Conservation (phyloP, 331 rosid genomes). For the Rhamnella rubrinervis region DNA sequence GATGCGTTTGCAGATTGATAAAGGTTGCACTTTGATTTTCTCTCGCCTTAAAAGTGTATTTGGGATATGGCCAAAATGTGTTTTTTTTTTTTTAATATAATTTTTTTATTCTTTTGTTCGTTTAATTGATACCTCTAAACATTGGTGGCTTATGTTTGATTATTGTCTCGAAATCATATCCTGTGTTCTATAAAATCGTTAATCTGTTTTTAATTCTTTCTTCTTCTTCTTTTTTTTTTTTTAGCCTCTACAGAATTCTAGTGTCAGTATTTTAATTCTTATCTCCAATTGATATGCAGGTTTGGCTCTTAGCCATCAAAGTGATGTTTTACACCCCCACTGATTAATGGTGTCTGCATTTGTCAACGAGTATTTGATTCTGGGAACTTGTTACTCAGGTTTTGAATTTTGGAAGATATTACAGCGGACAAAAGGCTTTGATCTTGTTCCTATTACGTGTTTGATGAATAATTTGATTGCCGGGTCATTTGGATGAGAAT, state of each 20-base stretch:
- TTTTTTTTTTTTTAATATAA: background rate
- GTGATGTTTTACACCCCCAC: constrained; percentile 38
- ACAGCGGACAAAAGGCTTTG: constrained; percentile 31
- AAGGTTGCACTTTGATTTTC: constrained; percentile 10
- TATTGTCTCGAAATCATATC: background rate
- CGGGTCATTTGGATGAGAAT: constrained; percentile 66
- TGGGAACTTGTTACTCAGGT: constrained; percentile 45
- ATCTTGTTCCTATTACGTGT: constrained; percentile 34
- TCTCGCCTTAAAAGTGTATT: background rate
- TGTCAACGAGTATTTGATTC: constrained; percentile 55
- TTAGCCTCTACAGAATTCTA: background rate
- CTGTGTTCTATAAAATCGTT: background rate
- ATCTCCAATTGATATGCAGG: constrained; percentile 48
- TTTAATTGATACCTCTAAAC: background rate
- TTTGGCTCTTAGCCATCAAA: constrained; percentile 29
- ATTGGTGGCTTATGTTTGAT: background rate
- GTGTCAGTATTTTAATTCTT: constrained; percentile 23
- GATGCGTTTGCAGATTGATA: background rate
- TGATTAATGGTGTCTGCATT: constrained; percentile 58
- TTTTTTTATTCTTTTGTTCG: background rate
- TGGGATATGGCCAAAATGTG: constrained; percentile 2
- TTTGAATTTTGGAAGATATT: constrained; percentile 41
- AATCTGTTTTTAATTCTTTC: background rate
- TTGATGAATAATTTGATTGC: constrained; percentile 48
- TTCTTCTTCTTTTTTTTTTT: background rate